Percentiles rank a stretch among this genome's conserved stretches.
These are phyloP conservation scores for Phycomyces blakesleeanus DNA, from an alignment of 192 early-diverging fungal species.

Conservation along the genomic window DNA sequence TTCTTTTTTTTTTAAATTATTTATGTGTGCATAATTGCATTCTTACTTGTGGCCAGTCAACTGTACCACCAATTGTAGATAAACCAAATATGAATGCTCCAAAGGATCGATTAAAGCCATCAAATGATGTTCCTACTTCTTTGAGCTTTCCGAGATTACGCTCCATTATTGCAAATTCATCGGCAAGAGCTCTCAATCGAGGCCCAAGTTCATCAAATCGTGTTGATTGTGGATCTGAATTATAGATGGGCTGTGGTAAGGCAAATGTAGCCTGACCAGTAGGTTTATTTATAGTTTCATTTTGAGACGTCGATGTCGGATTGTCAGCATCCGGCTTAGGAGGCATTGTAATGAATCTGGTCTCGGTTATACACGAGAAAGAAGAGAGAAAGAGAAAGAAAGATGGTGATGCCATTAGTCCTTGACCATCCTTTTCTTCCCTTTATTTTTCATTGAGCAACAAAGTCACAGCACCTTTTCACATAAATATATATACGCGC, in stretches of 20 bases:
- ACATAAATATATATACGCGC: too few relatives aligned
- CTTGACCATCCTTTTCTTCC: too few relatives aligned
- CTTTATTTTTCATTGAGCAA: too few relatives aligned
- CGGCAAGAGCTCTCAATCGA: neutral
- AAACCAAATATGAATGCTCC: constrained; percentile 34
- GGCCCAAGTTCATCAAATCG: neutral
- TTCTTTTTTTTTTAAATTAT: neutral
- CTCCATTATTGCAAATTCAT: constrained; percentile 11
- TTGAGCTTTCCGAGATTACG: constrained; percentile 22
- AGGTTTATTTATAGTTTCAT: neutral
- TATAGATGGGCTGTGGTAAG: neutral
- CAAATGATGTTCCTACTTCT: constrained; percentile 20
- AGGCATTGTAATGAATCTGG: too few relatives aligned
- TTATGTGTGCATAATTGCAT: neutral
- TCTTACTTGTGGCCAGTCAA: constrained; percentile 28
- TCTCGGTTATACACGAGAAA: too few relatives aligned
- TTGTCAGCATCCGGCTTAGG: too few relatives aligned
- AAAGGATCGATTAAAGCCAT: constrained; percentile 29
- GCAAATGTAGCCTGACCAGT: neutral
- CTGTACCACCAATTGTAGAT: constrained; percentile 17
- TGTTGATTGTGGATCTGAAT: neutral
- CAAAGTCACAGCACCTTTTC: too few relatives aligned
- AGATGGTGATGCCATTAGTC: too few relatives aligned
- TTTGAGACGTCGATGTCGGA: neutral
- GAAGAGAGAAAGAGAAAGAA: too few relatives aligned